Evolutionary conservation across 441 rosid species (phyloP), one percentile per base, ranked within the genome.

Genomic region (Manihot esculenta): DNA sequence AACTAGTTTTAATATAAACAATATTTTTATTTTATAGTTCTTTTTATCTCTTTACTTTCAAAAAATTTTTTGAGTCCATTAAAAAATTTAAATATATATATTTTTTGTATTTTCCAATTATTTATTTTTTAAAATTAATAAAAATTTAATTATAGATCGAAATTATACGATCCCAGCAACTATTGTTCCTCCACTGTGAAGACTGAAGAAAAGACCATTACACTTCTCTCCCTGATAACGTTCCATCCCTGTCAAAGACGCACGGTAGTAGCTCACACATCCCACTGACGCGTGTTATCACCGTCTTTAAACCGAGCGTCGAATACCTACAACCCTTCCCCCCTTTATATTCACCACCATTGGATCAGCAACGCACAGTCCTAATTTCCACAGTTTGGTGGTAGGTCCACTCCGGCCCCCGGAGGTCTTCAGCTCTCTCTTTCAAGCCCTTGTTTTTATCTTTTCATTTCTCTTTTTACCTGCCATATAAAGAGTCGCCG

Each of bases 401-500:
- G 73, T 48, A 60, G 57, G 73, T 70, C 72, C 72, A 44, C 33
- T 45, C 55, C 41, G 59, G 60, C 23, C n/a, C 48, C 66, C 60
- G 49, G 49, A 20, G 23, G 47, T 5, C 12, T 64, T 45, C 6
- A 7, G 10, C 41, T 23, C 11, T 55, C 56, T 24, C 11, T 10
- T 30, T 44, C 12, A 30, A 17, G 11, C 30, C 47, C 26, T 49
- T 51, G n/a, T 26, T 12, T 49, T 62, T 55, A 10, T n/a, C 30
- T 26, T 35, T 48, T 6, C 7, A 7, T 48, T 27, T 53, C 1
- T 45, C 30, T 65, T 21, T 35, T 53, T 3, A 26, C 10, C 13
- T 38, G 4, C 44, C 5, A 18, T 72, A 27, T 26, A 21, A 70
- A 56, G 68, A 21, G 53, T 53, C 10, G 35, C 64, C 10, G 54